phyloP scores from a whole-genome alignment of 257 asterid genomes.

The Paraleonurus japonicus region DNA sequence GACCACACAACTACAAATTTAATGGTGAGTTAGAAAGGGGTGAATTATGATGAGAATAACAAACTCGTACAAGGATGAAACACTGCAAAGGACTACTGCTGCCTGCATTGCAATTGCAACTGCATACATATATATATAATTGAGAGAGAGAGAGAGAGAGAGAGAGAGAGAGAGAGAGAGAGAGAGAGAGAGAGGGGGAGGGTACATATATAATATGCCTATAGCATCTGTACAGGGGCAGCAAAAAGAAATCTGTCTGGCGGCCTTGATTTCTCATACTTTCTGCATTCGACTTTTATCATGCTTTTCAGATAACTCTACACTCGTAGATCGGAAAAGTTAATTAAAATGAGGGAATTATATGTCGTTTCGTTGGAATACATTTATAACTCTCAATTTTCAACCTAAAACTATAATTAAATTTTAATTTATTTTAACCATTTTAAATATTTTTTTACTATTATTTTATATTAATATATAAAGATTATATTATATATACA shows the following conservation, averaged over 20 bases:
- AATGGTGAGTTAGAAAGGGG: neutral
- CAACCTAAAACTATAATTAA: too few species aligned
- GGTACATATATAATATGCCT: neutral
- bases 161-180: slow-evolving; percentile 19
- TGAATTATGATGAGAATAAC: neutral
- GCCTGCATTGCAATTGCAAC: slow-evolving; percentile 1
- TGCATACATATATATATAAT: slow-evolving; percentile 3
- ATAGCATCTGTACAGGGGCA: slow-evolving; percentile 33
- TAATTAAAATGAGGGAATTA: neutral
- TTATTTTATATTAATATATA: too few species aligned
- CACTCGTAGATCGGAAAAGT: neutral
- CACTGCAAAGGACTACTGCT: neutral
- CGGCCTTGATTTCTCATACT: slow-evolving; percentile 36
- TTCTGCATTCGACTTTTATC: slow-evolving; percentile 26
- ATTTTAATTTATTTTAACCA: too few species aligned
- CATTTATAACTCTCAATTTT: neutral
- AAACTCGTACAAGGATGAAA: neutral
- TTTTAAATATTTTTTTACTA: too few species aligned
- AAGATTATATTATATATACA: too few species aligned
- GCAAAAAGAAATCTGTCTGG: slow-evolving; percentile 27
- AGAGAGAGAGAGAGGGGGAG: slow-evolving; percentile 16
- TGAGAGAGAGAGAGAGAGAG: slow-evolving; percentile 15
- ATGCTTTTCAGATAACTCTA: slow-evolving; percentile 12
- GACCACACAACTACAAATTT: neutral
- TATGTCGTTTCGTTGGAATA: neutral